These are phyloP conservation scores for Gilbertella persicaria DNA, from an alignment of 371 early-diverging fungal genomes.

Conservation along the genomic window DNA sequence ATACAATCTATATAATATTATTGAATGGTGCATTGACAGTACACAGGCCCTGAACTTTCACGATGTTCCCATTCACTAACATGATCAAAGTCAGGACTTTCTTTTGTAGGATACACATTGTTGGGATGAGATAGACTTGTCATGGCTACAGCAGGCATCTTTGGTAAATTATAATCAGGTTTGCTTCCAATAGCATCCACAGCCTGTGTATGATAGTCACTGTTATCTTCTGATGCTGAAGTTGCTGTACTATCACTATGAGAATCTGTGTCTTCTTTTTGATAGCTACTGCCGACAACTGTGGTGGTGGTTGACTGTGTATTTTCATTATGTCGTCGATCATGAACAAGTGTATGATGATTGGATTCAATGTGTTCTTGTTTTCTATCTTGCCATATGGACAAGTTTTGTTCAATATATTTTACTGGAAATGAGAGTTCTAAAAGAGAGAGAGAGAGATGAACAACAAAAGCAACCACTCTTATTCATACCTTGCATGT, in stretches of 20 bases:
- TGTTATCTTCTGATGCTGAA: constrained; percentile 4
- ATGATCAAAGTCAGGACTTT: constrained; percentile 11
- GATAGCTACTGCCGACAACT: neutral
- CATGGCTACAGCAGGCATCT: constrained; percentile 44
- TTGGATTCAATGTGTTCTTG: constrained; percentile 23
- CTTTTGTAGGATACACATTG: constrained; percentile 14
- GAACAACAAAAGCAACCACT: neutral
- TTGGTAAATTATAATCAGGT: constrained; percentile 16
- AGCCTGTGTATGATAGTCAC: constrained; percentile 24
- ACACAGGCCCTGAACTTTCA: constrained; percentile 30
- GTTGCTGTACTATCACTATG: constrained; percentile 3
- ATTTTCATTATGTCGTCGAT: neutral
- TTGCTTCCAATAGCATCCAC: constrained; percentile 4
- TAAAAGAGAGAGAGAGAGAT: constrained; percentile 1
- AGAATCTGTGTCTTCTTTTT: neutral
- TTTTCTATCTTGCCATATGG: constrained; percentile 43
- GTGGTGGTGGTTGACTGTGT: constrained; percentile 6
- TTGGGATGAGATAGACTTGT: constrained; percentile 12
- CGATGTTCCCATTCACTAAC: constrained; percentile 15
- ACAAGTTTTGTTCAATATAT: constrained; percentile 35
- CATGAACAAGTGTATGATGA: no score
- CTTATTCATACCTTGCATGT: constrained; percentile 34
- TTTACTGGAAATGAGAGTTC: constrained; percentile 47
- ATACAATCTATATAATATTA: constrained; percentile 15
- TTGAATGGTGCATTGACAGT: constrained; percentile 42